Evolutionary conservation across 352 stramenopile genomes (phyloP).

Genomic region (Aphanomyces cochlioides): DNA sequence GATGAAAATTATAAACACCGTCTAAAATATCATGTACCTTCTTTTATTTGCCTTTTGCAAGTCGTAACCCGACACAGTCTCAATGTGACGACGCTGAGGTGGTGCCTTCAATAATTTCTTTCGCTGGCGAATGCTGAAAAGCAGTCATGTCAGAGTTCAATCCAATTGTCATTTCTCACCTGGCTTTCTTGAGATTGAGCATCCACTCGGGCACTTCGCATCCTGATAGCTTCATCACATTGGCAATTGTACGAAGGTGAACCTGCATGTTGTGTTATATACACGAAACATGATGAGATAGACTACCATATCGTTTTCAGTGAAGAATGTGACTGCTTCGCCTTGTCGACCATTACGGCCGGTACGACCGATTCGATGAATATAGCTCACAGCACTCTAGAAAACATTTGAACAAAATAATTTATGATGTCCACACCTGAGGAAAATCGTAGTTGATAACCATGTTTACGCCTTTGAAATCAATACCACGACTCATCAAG

Average conservation of each 20-base stretch:
- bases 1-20: neutral
- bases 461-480: constrained; percentile 99
- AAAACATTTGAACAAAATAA: neutral
- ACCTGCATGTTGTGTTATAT: constrained; percentile 26
- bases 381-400: constrained; percentile 90
- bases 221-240: constrained; percentile 98
- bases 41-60: constrained; percentile 74
- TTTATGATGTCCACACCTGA: constrained; percentile 40
- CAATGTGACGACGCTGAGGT: constrained; percentile 66
- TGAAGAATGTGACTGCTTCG: constrained; percentile 97
- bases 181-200: constrained; percentile 92
- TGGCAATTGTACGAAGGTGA: constrained; percentile 94
- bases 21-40: constrained; percentile 4
- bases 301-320: constrained; percentile 89
- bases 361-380: constrained; percentile 96
- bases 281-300: neutral
- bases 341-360: constrained; percentile 91
- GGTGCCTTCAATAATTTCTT: constrained; percentile 82
- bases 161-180: constrained; percentile 39
- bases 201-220: constrained; percentile 98
- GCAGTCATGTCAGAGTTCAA: constrained; percentile 12
- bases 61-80: constrained; percentile 83
- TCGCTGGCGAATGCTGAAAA: constrained; percentile 52
- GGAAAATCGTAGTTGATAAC: constrained; percentile 99
- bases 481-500: constrained; percentile 97